phyloP scores from a whole-genome alignment of 202 grass and related monocot genomes.

The Dendrocalamus latiflorus region DNA sequence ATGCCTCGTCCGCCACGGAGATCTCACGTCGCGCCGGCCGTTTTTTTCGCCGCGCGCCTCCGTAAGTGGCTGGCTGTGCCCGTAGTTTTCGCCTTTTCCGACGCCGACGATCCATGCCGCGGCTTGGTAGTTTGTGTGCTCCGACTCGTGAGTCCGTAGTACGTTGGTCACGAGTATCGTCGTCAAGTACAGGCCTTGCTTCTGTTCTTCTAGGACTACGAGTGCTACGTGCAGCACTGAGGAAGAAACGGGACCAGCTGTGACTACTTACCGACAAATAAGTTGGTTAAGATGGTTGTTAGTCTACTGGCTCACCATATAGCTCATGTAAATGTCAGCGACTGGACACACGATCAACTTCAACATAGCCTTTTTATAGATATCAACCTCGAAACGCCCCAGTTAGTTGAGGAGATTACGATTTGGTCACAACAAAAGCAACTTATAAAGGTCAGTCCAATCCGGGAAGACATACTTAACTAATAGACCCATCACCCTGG shows the following conservation, averaged over 20 bases:
- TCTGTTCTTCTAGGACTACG: not conserved
- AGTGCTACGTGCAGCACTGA: not conserved
- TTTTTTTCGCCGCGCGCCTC: too few species aligned
- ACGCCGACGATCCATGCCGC: not conserved
- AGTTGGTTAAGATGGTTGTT: too few species aligned
- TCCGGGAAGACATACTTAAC: too few species aligned
- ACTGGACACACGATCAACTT: too few species aligned
- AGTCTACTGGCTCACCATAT: too few species aligned
- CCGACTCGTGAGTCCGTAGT: slow-evolving; percentile 1
- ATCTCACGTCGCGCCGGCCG: not conserved
- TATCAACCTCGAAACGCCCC: too few species aligned
- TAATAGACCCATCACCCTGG: too few species aligned
- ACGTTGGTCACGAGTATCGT: slow-evolving; percentile 10
- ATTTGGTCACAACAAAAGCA: not conserved
- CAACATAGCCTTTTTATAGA: too few species aligned
- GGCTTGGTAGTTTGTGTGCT: not conserved
- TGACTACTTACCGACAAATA: not conserved
- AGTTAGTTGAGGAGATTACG: not conserved
- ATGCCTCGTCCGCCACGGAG: not conserved
- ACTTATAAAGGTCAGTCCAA: not conserved
- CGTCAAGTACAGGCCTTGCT: not conserved
- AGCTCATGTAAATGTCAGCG: too few species aligned
- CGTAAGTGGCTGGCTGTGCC: not conserved
- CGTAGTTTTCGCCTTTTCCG: too few species aligned
- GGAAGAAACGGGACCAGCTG: not conserved